Conservation (phyloP, 495 filamentous ascomycete species). For the Clohesyomyces aquaticus region DNA sequence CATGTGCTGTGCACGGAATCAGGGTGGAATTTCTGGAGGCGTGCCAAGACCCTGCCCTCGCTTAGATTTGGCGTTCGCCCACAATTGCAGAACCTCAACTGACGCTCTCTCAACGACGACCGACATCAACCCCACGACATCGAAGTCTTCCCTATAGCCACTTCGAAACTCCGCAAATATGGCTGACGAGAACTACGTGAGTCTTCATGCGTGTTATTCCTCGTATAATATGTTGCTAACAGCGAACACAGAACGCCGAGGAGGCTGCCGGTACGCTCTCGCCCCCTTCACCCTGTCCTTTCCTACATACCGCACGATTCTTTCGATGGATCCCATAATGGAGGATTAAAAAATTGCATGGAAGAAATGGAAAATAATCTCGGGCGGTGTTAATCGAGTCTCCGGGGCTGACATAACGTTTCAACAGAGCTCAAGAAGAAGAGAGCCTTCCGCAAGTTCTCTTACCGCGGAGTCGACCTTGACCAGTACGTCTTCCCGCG, state of each 20-base stretch:
- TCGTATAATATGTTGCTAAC: conserved; percentile 49
- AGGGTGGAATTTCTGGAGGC: background rate
- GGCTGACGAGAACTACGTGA: conserved; percentile 91
- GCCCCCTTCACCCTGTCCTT: conserved; percentile 6
- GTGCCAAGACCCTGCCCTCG: conserved; percentile 10
- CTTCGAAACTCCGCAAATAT: conserved; percentile 66
- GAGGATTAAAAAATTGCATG: background rate
- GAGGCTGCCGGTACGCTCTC: conserved; percentile 78
- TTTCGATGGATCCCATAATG: background rate
- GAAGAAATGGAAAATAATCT: background rate
- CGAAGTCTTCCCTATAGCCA: conserved; percentile 30
- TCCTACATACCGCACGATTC: background rate
- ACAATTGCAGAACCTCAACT: conserved; percentile 13
- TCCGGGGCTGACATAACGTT: conserved; percentile 51
- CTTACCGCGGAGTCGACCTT: conserved; percentile 98
- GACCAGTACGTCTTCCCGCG: conserved; percentile 77
- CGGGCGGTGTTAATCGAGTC: too few relatives aligned
- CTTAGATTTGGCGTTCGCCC: background rate
- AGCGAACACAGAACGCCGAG: conserved; percentile 75
- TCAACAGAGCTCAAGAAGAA: conserved; percentile 90
- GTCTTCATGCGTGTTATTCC: conserved; percentile 48
- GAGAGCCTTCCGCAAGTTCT: conserved; percentile 99
- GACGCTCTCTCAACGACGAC: conserved; percentile 18
- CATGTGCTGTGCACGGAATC: too few relatives aligned
- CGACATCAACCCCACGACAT: conserved; percentile 28